phyloP scores from a whole-genome alignment of 2,329 filamentous ascomycete species.

The Ambrosiella beaveri region DNA sequence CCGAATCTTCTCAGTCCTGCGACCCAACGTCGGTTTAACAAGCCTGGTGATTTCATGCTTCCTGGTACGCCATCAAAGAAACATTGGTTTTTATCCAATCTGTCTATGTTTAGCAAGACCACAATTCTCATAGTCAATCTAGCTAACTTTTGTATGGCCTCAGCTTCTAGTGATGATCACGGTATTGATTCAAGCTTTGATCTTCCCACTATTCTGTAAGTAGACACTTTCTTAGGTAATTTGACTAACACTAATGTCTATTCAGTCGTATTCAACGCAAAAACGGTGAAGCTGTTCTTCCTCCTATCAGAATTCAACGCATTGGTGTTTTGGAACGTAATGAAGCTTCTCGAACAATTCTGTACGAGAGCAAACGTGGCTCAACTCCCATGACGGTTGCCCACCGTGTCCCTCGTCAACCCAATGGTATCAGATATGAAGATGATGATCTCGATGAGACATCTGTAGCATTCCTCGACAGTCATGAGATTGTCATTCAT shows the following conservation, averaged over 20 bases:
- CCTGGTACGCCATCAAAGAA: conserved; percentile 5
- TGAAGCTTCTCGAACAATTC: conserved; percentile 4
- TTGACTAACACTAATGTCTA: not conserved
- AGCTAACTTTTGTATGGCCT: conserved; percentile 1
- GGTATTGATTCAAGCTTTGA: conserved; percentile 10
- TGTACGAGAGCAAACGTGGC: conserved; percentile 9
- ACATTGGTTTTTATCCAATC: not conserved
- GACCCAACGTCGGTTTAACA: conserved; percentile 8
- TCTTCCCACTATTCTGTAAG: conserved; percentile 10
- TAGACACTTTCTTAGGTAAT: not conserved
- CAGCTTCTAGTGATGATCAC: conserved; percentile 9
- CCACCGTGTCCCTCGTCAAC: conserved; percentile 6
- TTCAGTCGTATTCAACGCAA: conserved; percentile 5
- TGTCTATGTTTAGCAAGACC: not conserved
- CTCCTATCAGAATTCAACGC: conserved; percentile 6
- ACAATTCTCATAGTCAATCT: not conserved
- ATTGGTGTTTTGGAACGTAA: conserved; percentile 8
- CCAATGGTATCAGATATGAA: conserved; percentile 9
- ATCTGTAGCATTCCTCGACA: conserved; percentile 10
- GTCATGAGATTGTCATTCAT: conserved; percentile 8
- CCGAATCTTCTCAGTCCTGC: conserved; percentile 4
- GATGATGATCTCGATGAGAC: conserved; percentile 10
- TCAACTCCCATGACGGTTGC: conserved; percentile 5
- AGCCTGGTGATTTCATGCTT: conserved; percentile 11
- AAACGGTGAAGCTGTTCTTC: conserved; percentile 6